Evolutionary conservation across 2,329 filamentous ascomycete species (phyloP), one percentile per base, ranked within the genome.

Genomic region (Podosphaera aphanis): DNA sequence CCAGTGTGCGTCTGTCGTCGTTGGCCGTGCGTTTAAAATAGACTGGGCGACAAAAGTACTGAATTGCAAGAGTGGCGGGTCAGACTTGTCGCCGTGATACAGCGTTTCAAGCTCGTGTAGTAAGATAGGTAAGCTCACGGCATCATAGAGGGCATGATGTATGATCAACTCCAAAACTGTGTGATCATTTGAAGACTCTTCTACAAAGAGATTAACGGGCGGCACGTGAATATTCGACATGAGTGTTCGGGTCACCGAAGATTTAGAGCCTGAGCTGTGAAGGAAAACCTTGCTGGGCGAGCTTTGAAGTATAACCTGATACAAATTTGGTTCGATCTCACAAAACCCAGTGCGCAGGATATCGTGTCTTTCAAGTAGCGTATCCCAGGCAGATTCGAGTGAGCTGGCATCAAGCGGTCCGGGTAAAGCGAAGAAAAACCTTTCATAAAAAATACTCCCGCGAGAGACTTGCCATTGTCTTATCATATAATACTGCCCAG

Each of bases 91-190:
- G 13, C 50, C 42, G 52, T 55, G 35, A 53, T 62, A 61, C 59
- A 75, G 31, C 64, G 54, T 49, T 49, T 67, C 60, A 11, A 79
- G 61, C 36, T 69, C 61, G 13, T 67, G 57, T 19, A 84, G 63
- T 5, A 93, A 62, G 0, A 68, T 57, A 0, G 77, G 72, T 3
- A 94, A 64, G 53, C 82, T 90, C 49, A 92, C 68, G 5, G 78
- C 85, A 58, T 94, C 88, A 56, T 94, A 95, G 0, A 94, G 66
- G 0, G 82, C 81, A 58, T 95, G 86, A 50, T 93, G 85, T 3
- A 94, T 77, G 21, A 66, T 66, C 4, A 84, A 64, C 2, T 69
- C 51, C 7, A 60, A 21, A 8, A 40, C 20, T 5, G 27, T n/a
- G 5, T 23, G n/a, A 16, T 33, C 13, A 7, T 39, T 20, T 3